These are phyloP conservation scores for Talaromyces sp. DNA, from an alignment of 2,329 filamentous ascomycete species.

Conservation along the genomic window DNA sequence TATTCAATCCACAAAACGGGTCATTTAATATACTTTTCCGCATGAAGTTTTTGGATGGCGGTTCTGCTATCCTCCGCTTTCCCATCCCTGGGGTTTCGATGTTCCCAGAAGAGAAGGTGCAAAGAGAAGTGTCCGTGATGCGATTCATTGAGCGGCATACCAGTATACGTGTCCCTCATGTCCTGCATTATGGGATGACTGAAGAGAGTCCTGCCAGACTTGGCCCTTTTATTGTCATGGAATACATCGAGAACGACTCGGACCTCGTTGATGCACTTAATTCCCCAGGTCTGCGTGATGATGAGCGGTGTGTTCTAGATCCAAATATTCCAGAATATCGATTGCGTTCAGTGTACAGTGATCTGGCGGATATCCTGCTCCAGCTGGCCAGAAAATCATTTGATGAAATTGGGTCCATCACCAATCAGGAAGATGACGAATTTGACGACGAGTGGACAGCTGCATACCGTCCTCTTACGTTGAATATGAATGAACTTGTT, in stretches of 20 bases:
- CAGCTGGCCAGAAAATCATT: slow-evolving; percentile 37
- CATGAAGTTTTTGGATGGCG: slow-evolving; percentile 22
- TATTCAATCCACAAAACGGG: slow-evolving; percentile 18
- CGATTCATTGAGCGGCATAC: slow-evolving; percentile 20
- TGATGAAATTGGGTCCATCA: slow-evolving; percentile 40
- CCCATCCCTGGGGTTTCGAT: slow-evolving; percentile 20
- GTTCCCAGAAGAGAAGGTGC: slow-evolving; percentile 27
- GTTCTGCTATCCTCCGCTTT: slow-evolving; percentile 23
- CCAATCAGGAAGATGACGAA: too few species aligned
- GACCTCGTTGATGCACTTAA: slow-evolving; percentile 26
- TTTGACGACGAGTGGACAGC: too few species aligned
- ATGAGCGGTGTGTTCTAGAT: slow-evolving; percentile 32
- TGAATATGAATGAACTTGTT: slow-evolving; percentile 43
- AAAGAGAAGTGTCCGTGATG: slow-evolving; percentile 21
- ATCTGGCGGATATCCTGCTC: slow-evolving; percentile 43
- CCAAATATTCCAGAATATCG: slow-evolving; percentile 32
- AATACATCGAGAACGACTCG: slow-evolving; percentile 26
- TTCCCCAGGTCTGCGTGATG: slow-evolving; percentile 21
- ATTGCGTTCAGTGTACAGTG: slow-evolving; percentile 35
- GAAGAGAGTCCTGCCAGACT: slow-evolving; percentile 18
- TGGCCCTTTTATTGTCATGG: slow-evolving; percentile 37
- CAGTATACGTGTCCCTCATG: slow-evolving; percentile 20
- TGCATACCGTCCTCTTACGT: too few species aligned
- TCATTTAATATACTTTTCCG: slow-evolving; percentile 24
- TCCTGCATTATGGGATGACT: slow-evolving; percentile 22